Evolutionary conservation across 441 rosid genomes (phyloP).

Genomic region (Euphorbia corollata): DNA sequence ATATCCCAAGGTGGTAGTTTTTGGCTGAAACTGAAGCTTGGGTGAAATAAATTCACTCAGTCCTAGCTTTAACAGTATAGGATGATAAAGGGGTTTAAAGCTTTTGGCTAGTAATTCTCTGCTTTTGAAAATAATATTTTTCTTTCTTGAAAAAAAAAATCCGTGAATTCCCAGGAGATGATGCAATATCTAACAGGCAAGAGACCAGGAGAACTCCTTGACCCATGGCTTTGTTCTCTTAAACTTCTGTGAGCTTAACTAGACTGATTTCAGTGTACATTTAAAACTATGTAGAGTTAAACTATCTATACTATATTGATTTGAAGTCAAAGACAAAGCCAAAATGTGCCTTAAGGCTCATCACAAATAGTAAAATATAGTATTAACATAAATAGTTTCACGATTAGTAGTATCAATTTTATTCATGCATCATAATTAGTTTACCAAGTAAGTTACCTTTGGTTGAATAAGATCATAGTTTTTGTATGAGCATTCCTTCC

Average conservation of each 20-base stretch:
- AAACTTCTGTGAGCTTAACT: too few species aligned
- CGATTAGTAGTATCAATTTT: neutral
- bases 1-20: neutral
- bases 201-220: neutral
- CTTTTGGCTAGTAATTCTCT: neutral
- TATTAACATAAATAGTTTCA: too few species aligned
- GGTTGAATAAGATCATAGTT: slow-evolving; percentile 70
- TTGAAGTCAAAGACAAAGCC: neutral
- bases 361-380: too few species aligned
- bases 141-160: neutral
- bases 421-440: neutral
- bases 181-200: neutral
- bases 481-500: slow-evolving; percentile 73
- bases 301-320: too few species aligned
- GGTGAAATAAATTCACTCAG: neutral
- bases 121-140: neutral
- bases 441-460: slow-evolving; percentile 41
- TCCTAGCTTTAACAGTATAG: neutral
- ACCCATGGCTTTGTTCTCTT: too few species aligned
- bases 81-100: too few species aligned
- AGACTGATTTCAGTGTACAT: too few species aligned
- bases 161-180: neutral
- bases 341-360: neutral
- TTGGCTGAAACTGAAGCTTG: too few species aligned
- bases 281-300: too few species aligned